Evolutionary conservation across 2,329 filamentous ascomycete species (phyloP), one percentile per base, ranked within the genome.

Genomic region (Hypoxylon rubiginosum): DNA sequence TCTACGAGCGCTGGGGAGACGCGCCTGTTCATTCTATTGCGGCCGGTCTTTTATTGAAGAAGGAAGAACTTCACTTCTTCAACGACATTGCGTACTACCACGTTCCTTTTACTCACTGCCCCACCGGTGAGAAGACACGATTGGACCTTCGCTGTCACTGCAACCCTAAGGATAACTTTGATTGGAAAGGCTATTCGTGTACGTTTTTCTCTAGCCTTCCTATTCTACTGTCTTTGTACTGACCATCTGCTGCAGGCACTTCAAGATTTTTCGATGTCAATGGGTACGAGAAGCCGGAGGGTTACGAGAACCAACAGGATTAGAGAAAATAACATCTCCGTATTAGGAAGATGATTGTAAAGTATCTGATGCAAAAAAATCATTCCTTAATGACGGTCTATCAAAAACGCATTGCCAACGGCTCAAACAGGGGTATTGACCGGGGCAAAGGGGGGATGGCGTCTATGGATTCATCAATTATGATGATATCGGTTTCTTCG

Each of bases 181-280:
- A 99, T 82, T 99, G 97, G 97, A 97, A 97, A 81, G 92, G 92
- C 56, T 98, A 97, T 79, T 97, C 93, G 79, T 98, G 94, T 97
- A 88, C 84, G 92, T 84, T 13, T 66, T 21, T n/a, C 19, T 19
- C 11, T 17, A 13, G 7, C 19, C n/a, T 28, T 34, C 13, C 24
- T 9, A 13, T 13, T 2, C 1, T 21, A 28, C 6, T 21, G 4
- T 58, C 1, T n/a, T 57, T 39, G 55, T 53, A 54, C 60, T 71
- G 64, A 64, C 46, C 13, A 1, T 3, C 41, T 45, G 19, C 24
- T 24, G 24, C 65, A 95, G 92, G 92, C 83, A 97, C 95, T 56
- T 88, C 92, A 34, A 89, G 91, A 73, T 99, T 87, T 84, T 98
- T 92, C 78, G 92, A 97, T 49, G 80, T 94, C 74, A 97, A 94